Base-by-base conservation (phyloP, 1,139 yeast species). In the Diutina mesorugosa region DNA sequence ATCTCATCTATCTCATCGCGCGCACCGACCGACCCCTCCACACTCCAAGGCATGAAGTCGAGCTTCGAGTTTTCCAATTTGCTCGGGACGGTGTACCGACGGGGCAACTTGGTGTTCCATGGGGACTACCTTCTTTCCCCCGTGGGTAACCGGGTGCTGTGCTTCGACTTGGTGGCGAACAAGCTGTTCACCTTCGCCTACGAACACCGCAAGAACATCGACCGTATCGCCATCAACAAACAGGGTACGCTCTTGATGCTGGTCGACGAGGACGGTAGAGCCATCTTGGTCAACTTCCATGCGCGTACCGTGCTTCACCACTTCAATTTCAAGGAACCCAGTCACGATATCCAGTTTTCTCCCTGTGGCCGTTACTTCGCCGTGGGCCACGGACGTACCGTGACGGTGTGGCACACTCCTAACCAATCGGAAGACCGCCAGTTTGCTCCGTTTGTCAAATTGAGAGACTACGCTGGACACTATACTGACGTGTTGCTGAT, bases 361-460 rank as follows among this genome's bases (percentile, higher is more conserved):
- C 96, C 97, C 1, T 90, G 90, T 70, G 98, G 99, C 1, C 78
- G 76, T 55, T 81, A 83, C 65, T 90, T 95, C 71, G 97, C 97
- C 12, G 80, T 90, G 50, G 96, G 96, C 1, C 76, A 84, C 47
- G 91, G 89, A 6, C 74, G 96, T 63, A 86, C 87, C 59, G 73
- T 93, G 30, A 98, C 95, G 67, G 87, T 93, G 12, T 93, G 99
- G 99, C 85, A 83, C 64, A 90, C 98, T 1, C 98, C 98, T 0
- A 84, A 82, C 56, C 76, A 77, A 46, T 72, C 82, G 2, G 88
- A 85, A 63, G 85, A 81, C 61, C 77, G 96, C 61, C 97, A 90
- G 67, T 93, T 95, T 77, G 95, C 97, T 1, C 99, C 99, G 16
- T 95, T 93, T 71, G 87, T 93, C 50, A 85, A 96, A 62, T 90